Evolutionary conservation across 2,329 filamentous ascomycete species (phyloP).

Genomic region (Metarhizium sp.): DNA sequence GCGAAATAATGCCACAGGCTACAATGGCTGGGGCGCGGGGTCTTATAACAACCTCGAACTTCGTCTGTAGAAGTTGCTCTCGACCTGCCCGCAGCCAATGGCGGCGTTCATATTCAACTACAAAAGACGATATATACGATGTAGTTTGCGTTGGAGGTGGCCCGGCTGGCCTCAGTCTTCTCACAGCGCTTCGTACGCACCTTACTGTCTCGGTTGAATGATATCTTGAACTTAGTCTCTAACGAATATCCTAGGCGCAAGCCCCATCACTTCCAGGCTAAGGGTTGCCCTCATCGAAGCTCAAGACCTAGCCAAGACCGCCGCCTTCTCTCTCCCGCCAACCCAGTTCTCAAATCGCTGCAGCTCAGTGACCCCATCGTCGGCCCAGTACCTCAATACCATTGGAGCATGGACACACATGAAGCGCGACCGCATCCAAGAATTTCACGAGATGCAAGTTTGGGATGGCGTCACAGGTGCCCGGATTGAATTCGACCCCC

Average conservation of each 20-base stretch:
- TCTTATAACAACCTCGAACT: constrained; percentile 19
- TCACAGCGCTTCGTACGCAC: constrained; percentile 62
- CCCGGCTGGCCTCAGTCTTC: constrained; percentile 75
- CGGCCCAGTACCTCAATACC: constrained; percentile 68
- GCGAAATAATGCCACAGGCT: neutral
- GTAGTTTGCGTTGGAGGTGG: constrained; percentile 87
- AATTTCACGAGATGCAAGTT: constrained; percentile 94
- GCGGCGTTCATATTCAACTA: constrained; percentile 32
- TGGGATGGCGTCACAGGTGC: constrained; percentile 92
- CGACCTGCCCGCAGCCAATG: constrained; percentile 25
- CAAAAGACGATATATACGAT: constrained; percentile 70
- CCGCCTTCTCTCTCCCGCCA: constrained; percentile 55
- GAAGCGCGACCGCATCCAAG: constrained; percentile 63
- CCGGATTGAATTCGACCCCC: constrained; percentile 81
- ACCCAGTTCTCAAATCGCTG: constrained; percentile 84
- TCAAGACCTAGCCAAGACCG: constrained; percentile 67
- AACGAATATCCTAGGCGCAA: constrained; percentile 49
- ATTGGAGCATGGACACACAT: constrained; percentile 84
- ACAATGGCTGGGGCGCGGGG: constrained; percentile 19
- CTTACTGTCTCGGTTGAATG: neutral
- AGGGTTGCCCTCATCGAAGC: constrained; percentile 84
- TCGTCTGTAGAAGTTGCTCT: constrained; percentile 39
- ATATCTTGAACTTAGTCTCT: neutral
- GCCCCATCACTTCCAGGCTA: constrained; percentile 63
- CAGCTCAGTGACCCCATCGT: constrained; percentile 85